phyloP scores from a whole-genome alignment of 768 basidiomycete genomes.

The Trametes sanguinea region DNA sequence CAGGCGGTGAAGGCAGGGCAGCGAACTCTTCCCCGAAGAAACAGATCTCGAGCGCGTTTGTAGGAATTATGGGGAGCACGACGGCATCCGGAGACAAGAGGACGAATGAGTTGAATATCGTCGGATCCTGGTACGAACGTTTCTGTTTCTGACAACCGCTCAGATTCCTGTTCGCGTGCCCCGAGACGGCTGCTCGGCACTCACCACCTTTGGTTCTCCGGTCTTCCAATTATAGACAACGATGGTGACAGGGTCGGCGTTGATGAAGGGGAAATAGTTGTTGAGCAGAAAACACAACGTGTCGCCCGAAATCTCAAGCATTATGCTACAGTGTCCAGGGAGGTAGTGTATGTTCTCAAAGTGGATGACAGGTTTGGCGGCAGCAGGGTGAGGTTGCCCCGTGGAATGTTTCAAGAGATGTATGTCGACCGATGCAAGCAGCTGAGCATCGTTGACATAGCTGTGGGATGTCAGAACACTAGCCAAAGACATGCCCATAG shows the following conservation, averaged over 20 bases:
- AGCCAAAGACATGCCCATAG: too few species aligned
- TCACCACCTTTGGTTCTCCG: slow-evolving; percentile 25
- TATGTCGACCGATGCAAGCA: slow-evolving; percentile 21
- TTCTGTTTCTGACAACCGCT: slow-evolving; percentile 7
- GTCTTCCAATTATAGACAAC: slow-evolving; percentile 33
- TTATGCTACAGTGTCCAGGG: slow-evolving; percentile 22
- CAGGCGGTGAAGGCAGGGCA: background rate
- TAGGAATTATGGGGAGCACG: slow-evolving; percentile 29
- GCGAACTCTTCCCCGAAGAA: slow-evolving; percentile 10
- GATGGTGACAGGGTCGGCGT: slow-evolving; percentile 9
- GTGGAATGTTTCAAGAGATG: slow-evolving; percentile 26
- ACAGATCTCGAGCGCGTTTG: slow-evolving; percentile 29
- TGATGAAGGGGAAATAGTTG: slow-evolving; percentile 22
- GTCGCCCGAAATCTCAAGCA: slow-evolving; percentile 29
- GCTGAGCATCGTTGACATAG: slow-evolving; percentile 13
- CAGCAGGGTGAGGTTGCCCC: slow-evolving; percentile 26
- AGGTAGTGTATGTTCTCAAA: slow-evolving; percentile 19
- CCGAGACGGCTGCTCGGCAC: slow-evolving; percentile 12
- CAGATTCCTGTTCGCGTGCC: background rate
- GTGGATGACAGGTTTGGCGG: slow-evolving; percentile 19
- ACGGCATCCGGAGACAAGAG: slow-evolving; percentile 30
- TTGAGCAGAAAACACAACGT: slow-evolving; percentile 26
- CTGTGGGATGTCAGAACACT: background rate
- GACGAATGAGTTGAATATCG: slow-evolving; percentile 29
- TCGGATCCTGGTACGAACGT: slow-evolving; percentile 14